Base-by-base conservation (phyloP, 1,284 basidiomycete species). In the Xerocomus nothofagi region DNA sequence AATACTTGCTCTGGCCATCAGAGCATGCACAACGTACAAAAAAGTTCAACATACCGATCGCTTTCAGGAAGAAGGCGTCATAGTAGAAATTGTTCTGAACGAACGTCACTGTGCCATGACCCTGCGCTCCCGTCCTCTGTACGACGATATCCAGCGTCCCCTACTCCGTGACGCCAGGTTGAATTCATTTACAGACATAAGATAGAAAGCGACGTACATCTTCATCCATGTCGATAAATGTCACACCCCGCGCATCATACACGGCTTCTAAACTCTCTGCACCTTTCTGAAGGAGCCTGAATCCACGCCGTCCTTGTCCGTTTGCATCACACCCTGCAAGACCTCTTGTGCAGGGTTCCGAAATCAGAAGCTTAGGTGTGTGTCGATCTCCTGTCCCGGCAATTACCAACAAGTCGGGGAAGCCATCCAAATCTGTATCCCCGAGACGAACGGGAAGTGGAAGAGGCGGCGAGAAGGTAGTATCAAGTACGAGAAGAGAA, bases 51-150 rank as follows among this genome's bases (percentile, higher is more conserved):
- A 41, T 44, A 93, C 91, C 86, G 44, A 96, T 89, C 1, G 94
- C 91, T 67, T 98, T 98, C 51, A 99, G 78, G 81, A 99, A 99
- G 76, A 99, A 99, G 0, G 97, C 95, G 61, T 99, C 97, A 65
- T 95, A 94, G 66, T 97, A 99, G 63, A 94, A 93, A 71, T 98
- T 98, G 69, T 99, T 99, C 71, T 97, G 93, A 34, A 99, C 76
- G 60, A 99, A 98, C 2, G 85, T 71, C 14, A 94, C 73, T 29
- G 78, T 81, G 4, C 86, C 84, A 44, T 73, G 68, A 3, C 78
- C 77, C 49, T 84, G 82, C 11, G 75, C 71, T 1, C 91, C 91
- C 0, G 85, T 84, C 32, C 95, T 76, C 63, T 98, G 94, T 0
- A 99, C 78, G 68, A 98, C 74, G 33, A 99, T 82, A 68, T 99